Evolutionary conservation across 805 yeast species (phyloP).

Genomic region (Kuraishia borneana): DNA sequence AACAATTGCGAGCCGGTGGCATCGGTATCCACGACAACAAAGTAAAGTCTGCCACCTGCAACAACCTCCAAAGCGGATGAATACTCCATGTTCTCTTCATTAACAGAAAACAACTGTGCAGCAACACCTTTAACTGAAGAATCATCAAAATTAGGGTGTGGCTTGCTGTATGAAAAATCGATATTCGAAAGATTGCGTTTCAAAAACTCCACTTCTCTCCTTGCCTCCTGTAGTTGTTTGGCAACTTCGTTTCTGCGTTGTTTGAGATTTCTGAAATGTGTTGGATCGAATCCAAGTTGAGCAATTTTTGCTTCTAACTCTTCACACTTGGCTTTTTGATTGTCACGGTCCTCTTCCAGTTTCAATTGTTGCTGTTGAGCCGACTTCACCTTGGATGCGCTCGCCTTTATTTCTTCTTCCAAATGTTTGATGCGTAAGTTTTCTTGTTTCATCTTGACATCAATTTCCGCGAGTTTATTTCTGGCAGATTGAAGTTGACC

Average conservation of each 20-base stretch:
- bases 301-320: slow-evolving; percentile 30
- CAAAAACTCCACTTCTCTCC: slow-evolving; percentile 39
- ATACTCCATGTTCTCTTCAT: slow-evolving; percentile 41
- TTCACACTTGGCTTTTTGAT: slow-evolving; percentile 25
- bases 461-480: slow-evolving; percentile 37
- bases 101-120: slow-evolving; percentile 67
- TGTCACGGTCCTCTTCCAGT: slow-evolving; percentile 30
- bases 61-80: slow-evolving; percentile 84
- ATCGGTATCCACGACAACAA: slow-evolving; percentile 85
- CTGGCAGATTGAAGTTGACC: slow-evolving; percentile 60
- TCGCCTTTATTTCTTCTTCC: slow-evolving; percentile 32
- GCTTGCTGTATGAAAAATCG: slow-evolving; percentile 64
- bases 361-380: slow-evolving; percentile 40
- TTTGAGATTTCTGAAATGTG: slow-evolving; percentile 30
- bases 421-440: slow-evolving; percentile 49
- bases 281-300: slow-evolving; percentile 47
- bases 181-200: slow-evolving; percentile 58
- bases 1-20: slow-evolving; percentile 73
- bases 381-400: slow-evolving; percentile 33
- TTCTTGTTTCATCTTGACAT: slow-evolving; percentile 46
- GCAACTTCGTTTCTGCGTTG: slow-evolving; percentile 30
- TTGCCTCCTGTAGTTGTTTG: slow-evolving; percentile 30
- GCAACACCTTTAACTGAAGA: slow-evolving; percentile 76
- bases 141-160: slow-evolving; percentile 48
- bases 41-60: slow-evolving; percentile 86